Percentiles rank a stretch among this genome's conserved stretches.
These are phyloP conservation scores for Rhizophora apiculata DNA, from an alignment of 345 rosid genomes.

Conservation along the genomic window DNA sequence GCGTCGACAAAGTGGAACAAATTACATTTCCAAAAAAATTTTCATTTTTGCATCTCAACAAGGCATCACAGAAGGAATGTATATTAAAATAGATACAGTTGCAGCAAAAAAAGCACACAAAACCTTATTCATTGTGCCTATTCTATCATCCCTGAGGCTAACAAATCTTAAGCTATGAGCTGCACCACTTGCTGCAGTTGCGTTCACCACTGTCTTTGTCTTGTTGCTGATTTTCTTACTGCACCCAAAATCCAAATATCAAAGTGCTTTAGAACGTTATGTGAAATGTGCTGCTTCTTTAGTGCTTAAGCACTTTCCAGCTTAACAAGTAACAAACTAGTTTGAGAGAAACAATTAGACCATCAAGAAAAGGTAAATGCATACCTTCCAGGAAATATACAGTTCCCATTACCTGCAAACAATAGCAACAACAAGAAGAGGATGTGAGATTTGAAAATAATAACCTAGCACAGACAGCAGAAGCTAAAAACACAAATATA, in stretches of 20 bases:
- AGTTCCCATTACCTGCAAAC: conserved; percentile 81
- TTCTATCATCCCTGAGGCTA: conserved; percentile 29
- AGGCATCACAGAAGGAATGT: conserved; percentile 36
- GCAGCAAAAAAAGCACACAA: conserved; percentile 22
- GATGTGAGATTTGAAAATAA: conserved; percentile 1
- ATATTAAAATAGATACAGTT: conserved; percentile 39
- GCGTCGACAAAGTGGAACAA: neutral
- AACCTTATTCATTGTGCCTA: conserved; percentile 26
- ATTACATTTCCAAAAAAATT: neutral
- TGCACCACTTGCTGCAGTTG: conserved; percentile 46
- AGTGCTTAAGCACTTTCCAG: no score
- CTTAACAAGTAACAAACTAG: no score
- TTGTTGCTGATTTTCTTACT: conserved; percentile 69
- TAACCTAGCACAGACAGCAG: neutral
- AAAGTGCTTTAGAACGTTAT: no score
- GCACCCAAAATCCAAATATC: conserved; percentile 23
- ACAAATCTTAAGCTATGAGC: conserved; percentile 31
- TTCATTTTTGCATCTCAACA: conserved; percentile 18
- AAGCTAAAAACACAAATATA: conserved; percentile 4
- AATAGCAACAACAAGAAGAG: conserved; percentile 20
- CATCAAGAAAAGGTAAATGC: neutral
- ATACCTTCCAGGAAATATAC: conserved; percentile 96
- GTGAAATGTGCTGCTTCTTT: no score
- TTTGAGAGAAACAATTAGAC: no score
- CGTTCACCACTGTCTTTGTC: conserved; percentile 57